These are phyloP conservation scores for Fusarium sp. DNA, from an alignment of 2,329 filamentous ascomycete species.

Conservation along the genomic window DNA sequence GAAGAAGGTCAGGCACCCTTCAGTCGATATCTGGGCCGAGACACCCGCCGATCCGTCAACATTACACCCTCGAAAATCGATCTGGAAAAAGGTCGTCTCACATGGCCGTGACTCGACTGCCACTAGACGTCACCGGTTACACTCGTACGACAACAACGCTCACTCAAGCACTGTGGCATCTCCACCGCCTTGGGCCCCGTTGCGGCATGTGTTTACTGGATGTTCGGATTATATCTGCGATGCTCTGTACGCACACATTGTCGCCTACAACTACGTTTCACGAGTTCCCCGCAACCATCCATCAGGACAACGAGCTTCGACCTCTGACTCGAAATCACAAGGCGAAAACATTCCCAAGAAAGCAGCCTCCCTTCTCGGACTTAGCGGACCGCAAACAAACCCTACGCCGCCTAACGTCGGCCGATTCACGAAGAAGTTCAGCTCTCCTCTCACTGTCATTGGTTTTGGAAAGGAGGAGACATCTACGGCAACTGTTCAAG, in stretches of 20 bases:
- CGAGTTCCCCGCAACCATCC: constrained; percentile 49
- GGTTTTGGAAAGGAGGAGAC: constrained; percentile 49
- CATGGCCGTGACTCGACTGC: constrained; percentile 44
- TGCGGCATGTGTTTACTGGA: constrained; percentile 67
- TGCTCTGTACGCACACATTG: constrained; percentile 70
- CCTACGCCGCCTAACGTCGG: constrained; percentile 42
- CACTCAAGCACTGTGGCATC: constrained; percentile 33
- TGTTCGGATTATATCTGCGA: constrained; percentile 71
- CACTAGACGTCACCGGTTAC: constrained; percentile 36
- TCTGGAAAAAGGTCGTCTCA: constrained; percentile 57
- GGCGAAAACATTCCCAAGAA: constrained; percentile 64
- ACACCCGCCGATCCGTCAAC: constrained; percentile 33
- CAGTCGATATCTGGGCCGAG: constrained; percentile 44
- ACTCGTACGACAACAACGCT: constrained; percentile 28
- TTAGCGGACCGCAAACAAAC: constrained; percentile 51
- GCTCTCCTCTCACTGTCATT: constrained; percentile 47
- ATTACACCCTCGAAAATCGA: constrained; percentile 47
- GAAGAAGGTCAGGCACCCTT: constrained; percentile 65
- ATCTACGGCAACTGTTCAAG: constrained; percentile 44
- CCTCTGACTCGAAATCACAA: constrained; percentile 41
- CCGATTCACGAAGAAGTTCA: constrained; percentile 47
- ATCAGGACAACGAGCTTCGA: constrained; percentile 32
- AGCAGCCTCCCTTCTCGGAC: constrained; percentile 66
- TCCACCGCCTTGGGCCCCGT: constrained; percentile 59
- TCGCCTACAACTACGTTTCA: constrained; percentile 72